Evolutionary conservation across 768 basidiomycete genomes (phyloP), one percentile per base, ranked within the genome.

Genomic region (Paxillus ammoniavirescens): DNA sequence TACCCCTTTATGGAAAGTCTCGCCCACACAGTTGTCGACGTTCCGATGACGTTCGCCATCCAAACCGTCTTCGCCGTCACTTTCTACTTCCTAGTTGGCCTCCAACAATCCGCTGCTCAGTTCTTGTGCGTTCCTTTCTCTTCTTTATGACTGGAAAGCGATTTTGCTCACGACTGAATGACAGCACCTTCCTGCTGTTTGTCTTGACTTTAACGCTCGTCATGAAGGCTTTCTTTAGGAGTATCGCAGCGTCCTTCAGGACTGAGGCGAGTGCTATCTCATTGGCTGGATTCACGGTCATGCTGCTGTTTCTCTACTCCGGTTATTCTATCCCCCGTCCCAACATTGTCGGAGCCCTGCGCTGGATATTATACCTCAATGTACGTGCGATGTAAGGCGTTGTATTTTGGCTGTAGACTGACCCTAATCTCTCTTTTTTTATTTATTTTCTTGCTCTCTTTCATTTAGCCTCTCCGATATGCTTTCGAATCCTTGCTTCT

Each of bases 211-310:
- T 82, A 60, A 77, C 83, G 23, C 48, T 89, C 31, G 73, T 82
- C 6, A 87, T 92, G 83, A 87, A 84, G 63, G 79, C 81, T 0
- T 91, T 82, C 77, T 93, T 90, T 78, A 77, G 91, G 40, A 73
- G 73, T 0, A 61, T 87, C 26, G 82, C 85, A 1, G 82, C 86
- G 0, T 73, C 72, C 12, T 82, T 83, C 61, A 72, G 72, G 36
- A 68, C 72, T 15, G 78, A 80, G 42, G 77, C 84, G 0, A 76
- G 80, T 0, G 85, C 87, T 8, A 50, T 70, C 42, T 64, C 72
- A 4, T 38, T 66, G 1, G 61, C 70, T 0, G 70, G 63, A 6
- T 42, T 77, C 52, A 49, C 67, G 50, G 65, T 75, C 36, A 65
- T 79, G 49, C 66, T 69, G 14, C 60, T 75, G 53, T 61, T 74